Base-by-base conservation (phyloP, 768 basidiomycete species). In the Basidioascus undulatus region DNA sequence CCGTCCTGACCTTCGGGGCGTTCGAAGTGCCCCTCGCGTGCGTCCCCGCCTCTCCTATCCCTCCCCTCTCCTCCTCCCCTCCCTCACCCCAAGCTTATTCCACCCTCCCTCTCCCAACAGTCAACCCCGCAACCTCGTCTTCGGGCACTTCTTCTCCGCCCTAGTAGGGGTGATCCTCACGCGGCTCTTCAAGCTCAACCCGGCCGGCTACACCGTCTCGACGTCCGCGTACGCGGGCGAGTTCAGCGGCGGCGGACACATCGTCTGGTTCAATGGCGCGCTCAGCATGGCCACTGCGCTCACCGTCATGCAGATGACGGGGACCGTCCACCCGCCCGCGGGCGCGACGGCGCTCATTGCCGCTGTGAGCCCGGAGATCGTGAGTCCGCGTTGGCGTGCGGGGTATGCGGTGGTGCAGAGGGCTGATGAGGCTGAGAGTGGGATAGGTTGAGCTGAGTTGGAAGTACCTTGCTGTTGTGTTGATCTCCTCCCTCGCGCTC, bases 271-370 rank as follows among this genome's bases (percentile, higher is more conserved):
- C 32, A 44, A 44, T 32, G 43, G 32, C 2, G 38, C 39, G 11
- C 33, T 44, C 9, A 23, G 31, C 6, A 44, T 40, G 38, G 43
- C 43, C 5, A 28, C 37, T 4, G 31, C 38, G 6, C 11, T 44
- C 11, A 25, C 32, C 8, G 26, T 44, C 6, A 44, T 44, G 43
- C 43, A 44, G 32, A 35, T 44, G n/a, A 44, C 43, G 9, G 43
- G 43, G 3, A 44, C 43, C 25, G 43, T 44, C 4, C 43, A 44
- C 33, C 43, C 43, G 15, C 43, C 43, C 39, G 43, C 39, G 20
- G 43, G 43, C 10, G 43, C 43, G 13, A 44, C 43, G 10, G 43
- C 43, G n/a, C 18, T 44, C 15, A 44, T 44, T 15, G 43, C 43
- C 9, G 37, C 42, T 4, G 30, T 35, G 3, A 37, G 33, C 36